Base-by-base conservation (phyloP, 805 yeast genomes). In the Candida easanensis region DNA sequence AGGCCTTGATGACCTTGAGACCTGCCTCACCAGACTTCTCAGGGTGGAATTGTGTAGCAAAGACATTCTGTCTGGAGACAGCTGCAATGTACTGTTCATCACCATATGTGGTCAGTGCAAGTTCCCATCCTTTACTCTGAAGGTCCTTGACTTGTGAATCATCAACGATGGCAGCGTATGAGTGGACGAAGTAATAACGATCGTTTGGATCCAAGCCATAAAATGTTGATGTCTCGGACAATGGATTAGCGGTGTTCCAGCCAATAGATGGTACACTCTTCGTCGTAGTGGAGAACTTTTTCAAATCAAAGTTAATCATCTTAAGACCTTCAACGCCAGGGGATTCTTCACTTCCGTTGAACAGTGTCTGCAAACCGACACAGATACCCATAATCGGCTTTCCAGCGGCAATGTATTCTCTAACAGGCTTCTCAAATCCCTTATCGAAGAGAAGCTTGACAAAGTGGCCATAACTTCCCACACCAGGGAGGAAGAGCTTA, bases 1-100 rank as follows among this genome's bases (percentile, higher is more conserved):
- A 93, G 21, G 86, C 77, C 45, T 75, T 74, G 45, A 93, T 75
- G 9, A 91, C 79, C 48, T 77, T 75, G 35, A 93, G 69, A 38
- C 99, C 99, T 4, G 96, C 96, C 18, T 70, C 60, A 11, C 99
- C 99, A 4, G 97, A 88, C 64, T 93, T 93, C 61, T 93, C 99
- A n/a, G 99, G 99, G 65, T 93, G 99, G 65, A 93, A 93, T 64
- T 93, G 99, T 1, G 98, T 93, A 33, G 97, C 96, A 65, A 93
- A 87, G 10, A 91, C 70, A 50, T 88, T 90, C 46, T 74, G 88
- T 57, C 75, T 83, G 23, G 81, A 62, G 38, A 90, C 62, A 0
- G 98, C 93, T 14, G 97, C 95, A 48, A 93, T 69, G 55, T 90
- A 93, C 39, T 66, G 72, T 64, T 93, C 90, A 21, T 79, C 62